Evolutionary conservation across 805 yeast species (phyloP), one percentile per base, ranked within the genome.

Genomic region (Hanseniaspora lachancei): DNA sequence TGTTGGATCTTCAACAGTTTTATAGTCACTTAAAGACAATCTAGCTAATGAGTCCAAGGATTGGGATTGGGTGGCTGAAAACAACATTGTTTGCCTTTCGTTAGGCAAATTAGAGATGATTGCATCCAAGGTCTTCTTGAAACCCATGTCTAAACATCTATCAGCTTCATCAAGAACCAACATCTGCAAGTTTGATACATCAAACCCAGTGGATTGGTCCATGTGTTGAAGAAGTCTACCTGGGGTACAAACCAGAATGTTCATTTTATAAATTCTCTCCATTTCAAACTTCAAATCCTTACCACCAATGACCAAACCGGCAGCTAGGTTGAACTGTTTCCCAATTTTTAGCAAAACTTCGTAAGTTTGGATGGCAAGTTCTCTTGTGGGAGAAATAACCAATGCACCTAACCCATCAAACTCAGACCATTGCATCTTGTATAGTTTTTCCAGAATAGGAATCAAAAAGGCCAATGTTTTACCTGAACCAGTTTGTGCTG

Each of bases 251-350:
- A 89, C 84, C 55, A 89, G 72, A 46, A 89, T 85, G 67, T 89
- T 89, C 70, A 89, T 82, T 61, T 77, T 77, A 0, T 83, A 77
- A 8, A 89, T 78, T 65, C 97, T 77, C 53, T 86, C 95, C 59
- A 79, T 78, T 67, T 89, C 97, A 62, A 76, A 85, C 58, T 79
- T 77, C 34, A 85, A 84, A 65, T 88, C 95, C 65, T 89, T 88
- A 40, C 97, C 97, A 50, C 97, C 97, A 63, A 89, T 89, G 12
- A 89, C 91, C 58, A 89, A 72, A 58, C 96, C 96, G 0, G 96
- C 96, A 7, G 95, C 84, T 58, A 89, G 82, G 2, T 80, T 71
- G 61, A 82, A 82, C 61, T 78, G 74, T 47, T 81, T 78, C 23
- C 96, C 97, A 54, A 89, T 81, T 62, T 82, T 84, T n/a, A 82